Evolutionary conservation across 768 basidiomycete species (phyloP).

Genomic region (Lenzites betulinus): DNA sequence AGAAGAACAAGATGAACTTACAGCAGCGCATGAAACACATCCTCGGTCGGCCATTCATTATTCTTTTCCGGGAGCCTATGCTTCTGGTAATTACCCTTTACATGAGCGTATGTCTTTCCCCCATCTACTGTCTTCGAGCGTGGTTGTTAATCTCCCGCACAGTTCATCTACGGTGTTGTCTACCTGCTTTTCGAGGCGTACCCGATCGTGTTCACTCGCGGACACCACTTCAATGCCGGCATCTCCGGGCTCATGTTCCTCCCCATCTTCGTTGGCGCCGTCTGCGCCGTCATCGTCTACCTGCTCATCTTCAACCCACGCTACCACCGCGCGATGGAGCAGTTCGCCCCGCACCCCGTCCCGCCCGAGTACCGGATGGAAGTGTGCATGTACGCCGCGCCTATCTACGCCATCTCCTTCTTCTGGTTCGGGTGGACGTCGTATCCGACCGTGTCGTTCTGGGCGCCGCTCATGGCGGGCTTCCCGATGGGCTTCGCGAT

Average conservation of each 20-base stretch:
- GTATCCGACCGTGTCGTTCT: slow-evolving; percentile 51
- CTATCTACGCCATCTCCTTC: slow-evolving; percentile 54
- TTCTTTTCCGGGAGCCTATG: slow-evolving; percentile 71
- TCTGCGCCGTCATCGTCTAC: slow-evolving; percentile 35
- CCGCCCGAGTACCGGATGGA: slow-evolving; percentile 65
- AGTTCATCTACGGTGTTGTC: slow-evolving; percentile 66
- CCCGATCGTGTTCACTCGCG: slow-evolving; percentile 60
- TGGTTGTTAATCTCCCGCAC: slow-evolving; percentile 1
- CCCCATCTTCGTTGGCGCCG: slow-evolving; percentile 53
- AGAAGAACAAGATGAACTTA: slow-evolving; percentile 43
- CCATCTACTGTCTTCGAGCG: background rate
- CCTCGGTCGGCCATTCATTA: slow-evolving; percentile 58
- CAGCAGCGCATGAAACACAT: slow-evolving; percentile 48
- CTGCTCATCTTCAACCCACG: slow-evolving; percentile 50
- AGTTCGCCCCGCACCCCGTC: slow-evolving; percentile 54
- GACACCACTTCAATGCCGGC: slow-evolving; percentile 55
- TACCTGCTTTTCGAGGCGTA: slow-evolving; percentile 67
- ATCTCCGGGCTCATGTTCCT: slow-evolving; percentile 62
- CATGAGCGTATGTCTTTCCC: slow-evolving; percentile 49
- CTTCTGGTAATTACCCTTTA: slow-evolving; percentile 60
- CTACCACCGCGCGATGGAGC: slow-evolving; percentile 47
- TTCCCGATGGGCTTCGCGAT: slow-evolving; percentile 53
- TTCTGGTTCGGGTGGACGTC: slow-evolving; percentile 78
- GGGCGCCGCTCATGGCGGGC: slow-evolving; percentile 57
- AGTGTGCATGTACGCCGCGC: slow-evolving; percentile 51